A percentile compares a stretch with the other conserved stretches of the same genome.
Conservation (phyloP, 345 rosid species). For the Noccaea bulbosa region DNA sequence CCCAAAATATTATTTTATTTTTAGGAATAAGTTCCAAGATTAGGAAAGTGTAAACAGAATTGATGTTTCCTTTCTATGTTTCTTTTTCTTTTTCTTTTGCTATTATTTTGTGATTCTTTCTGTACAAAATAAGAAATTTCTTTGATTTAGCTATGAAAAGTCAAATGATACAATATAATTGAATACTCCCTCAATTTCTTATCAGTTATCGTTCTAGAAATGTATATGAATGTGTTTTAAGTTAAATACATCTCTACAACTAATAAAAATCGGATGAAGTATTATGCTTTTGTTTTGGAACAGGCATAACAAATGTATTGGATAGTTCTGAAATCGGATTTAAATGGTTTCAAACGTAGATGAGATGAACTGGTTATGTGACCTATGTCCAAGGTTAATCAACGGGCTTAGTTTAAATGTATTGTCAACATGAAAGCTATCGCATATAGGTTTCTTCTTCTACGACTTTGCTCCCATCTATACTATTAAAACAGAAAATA, state of each 20-base stretch:
- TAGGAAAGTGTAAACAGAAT: no score
- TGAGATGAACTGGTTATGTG: neutral
- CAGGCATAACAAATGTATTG: neutral
- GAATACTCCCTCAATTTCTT: no score
- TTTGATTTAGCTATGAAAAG: neutral
- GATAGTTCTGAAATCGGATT: neutral
- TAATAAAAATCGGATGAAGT: no score
- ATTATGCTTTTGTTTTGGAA: neutral
- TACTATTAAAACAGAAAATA: no score
- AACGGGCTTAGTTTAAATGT: neutral
- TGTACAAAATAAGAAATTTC: neutral
- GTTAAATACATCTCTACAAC: no score
- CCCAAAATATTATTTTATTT: no score
- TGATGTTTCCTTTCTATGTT: no score
- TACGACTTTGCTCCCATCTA: no score
- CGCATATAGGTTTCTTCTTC: neutral
- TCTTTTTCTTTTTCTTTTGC: neutral
- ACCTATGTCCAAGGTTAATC: neutral
- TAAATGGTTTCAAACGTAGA: neutral
- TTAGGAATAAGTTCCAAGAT: no score
- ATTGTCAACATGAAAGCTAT: no score
- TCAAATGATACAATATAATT: conserved; percentile 6
- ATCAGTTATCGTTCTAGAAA: no score
- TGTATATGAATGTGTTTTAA: no score
- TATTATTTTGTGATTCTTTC: neutral